Evolutionary conservation across 2,329 filamentous ascomycete species (phyloP), one percentile per base, ranked within the genome.

Genomic region (Tolypocladium endophyticum): DNA sequence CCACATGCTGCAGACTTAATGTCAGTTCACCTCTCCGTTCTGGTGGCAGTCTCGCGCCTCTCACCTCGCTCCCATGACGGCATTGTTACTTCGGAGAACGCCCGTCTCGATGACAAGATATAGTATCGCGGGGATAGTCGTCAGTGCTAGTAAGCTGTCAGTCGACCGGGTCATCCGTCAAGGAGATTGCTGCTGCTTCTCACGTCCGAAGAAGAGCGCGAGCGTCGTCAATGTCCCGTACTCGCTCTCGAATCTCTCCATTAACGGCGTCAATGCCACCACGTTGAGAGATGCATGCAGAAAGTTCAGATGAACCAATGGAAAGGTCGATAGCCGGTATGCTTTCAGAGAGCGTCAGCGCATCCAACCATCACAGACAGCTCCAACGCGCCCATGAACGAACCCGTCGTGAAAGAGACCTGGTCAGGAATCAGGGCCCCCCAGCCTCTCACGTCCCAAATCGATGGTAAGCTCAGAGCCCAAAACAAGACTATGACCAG

Each of bases 191-290:
- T 14, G 28, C 30, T 20, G 28, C 33, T n/a, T 82, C 92, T 79
- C 80, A 96, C 92, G 92, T 60, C 94, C 94, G 68, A 94, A 85
- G 73, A 97, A 97, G 58, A 97, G 79, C 41, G 90, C 85, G 63
- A 96, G 72, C n/a, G 91, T 88, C 33, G 90, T 90, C 69, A 97
- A 78, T 9, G 93, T 97, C 58, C 94, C 94, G 73, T 95, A 87
- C 72, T 97, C 93, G 63, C 85, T 83, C 77, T 99, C 94, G 73
- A 97, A 99, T 62, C 92, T 85, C 74, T 97, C 93, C 72, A 99
- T 77, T 57, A 99, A 79, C n/a, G 94, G 94, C 45, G 87, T 87
- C 63, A 97, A 73, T 28, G 91, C 89, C 63, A 95, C 58, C 30
- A 91, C 72, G 74, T 97, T 96, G 70, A 95, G 77, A 58, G 92